Conservation (phyloP, 352 stramenopile genomes). For the Phytopythium mirpurense region DNA sequence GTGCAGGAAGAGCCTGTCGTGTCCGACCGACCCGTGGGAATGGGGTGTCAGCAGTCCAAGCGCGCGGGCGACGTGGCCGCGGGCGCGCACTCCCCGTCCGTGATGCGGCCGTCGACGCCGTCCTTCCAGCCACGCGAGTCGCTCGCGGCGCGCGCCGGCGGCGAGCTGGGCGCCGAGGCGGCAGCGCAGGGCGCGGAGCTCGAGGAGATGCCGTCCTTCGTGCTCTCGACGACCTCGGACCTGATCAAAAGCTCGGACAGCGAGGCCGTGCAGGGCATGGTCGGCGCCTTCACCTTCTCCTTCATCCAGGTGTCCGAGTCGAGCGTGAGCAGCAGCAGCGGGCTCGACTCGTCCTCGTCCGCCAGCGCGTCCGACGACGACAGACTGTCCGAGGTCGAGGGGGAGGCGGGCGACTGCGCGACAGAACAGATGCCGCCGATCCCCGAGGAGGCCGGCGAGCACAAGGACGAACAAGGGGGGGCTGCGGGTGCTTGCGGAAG, state of each 20-base stretch:
- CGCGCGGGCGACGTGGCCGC: conserved; percentile 13
- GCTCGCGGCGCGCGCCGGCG: conserved; percentile 9
- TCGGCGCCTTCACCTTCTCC: conserved; percentile 63
- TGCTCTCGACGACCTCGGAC: conserved; percentile 37
- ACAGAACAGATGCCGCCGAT: conserved; percentile 5
- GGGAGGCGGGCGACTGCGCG: conserved; percentile 4
- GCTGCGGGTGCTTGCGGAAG: not conserved
- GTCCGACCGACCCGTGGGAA: no score
- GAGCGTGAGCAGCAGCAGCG: conserved; percentile 19
- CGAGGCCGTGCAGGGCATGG: conserved; percentile 48
- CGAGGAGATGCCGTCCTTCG: conserved; percentile 40
- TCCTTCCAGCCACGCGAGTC: conserved; percentile 13
- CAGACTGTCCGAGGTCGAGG: conserved; percentile 1
- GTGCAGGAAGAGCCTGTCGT: conserved; percentile 1
- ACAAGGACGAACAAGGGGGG: conserved; percentile 1
- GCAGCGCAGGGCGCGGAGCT: conserved; percentile 7
- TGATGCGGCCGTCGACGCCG: conserved; percentile 24
- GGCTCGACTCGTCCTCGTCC: conserved; percentile 5
- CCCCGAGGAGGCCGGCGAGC: not conserved
- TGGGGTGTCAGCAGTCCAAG: conserved; percentile 69
- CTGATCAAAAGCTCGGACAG: conserved; percentile 46
- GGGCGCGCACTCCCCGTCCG: conserved; percentile 8
- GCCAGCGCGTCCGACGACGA: conserved; percentile 4
- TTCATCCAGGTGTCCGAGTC: conserved; percentile 59
- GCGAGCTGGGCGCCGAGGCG: conserved; percentile 12